Evolutionary conservation across 345 rosid species (phyloP).

Genomic region (Pugionium dolabratum): DNA sequence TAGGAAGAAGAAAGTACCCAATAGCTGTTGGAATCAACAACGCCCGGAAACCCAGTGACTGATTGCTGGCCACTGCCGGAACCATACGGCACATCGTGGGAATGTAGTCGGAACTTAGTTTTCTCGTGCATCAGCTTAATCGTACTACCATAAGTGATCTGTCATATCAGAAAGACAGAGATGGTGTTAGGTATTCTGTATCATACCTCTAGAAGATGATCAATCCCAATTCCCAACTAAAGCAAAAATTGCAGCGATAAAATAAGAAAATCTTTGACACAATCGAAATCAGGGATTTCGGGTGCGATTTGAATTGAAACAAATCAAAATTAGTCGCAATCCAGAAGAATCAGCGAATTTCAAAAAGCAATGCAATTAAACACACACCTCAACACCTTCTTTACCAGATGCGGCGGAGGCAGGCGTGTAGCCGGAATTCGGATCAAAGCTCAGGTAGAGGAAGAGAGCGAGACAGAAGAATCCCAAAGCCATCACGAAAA

Average conservation of each 20-base stretch:
- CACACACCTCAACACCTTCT: constrained; percentile 71
- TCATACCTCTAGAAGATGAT: neutral
- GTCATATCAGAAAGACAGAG: constrained; percentile 11
- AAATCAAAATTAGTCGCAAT: neutral
- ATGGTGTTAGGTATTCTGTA: neutral
- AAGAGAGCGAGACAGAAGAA: constrained; percentile 67
- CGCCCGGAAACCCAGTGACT: constrained; percentile 82
- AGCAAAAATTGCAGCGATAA: too few relatives aligned
- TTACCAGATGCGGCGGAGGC: constrained; percentile 61
- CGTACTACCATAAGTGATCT: constrained; percentile 88
- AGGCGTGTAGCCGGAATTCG: constrained; percentile 50
- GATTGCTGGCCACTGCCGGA: constrained; percentile 99
- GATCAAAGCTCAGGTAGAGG: constrained; percentile 65
- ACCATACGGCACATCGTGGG: constrained; percentile 97
- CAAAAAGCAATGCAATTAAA: neutral
- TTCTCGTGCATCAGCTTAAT: constrained; percentile 92
- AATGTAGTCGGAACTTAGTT: constrained; percentile 80
- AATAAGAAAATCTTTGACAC: neutral
- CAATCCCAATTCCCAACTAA: neutral
- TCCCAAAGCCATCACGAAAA: constrained; percentile 68
- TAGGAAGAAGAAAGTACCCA: constrained; percentile 58
- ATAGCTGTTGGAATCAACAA: constrained; percentile 92
- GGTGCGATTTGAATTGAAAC: neutral
- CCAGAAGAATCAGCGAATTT: neutral
- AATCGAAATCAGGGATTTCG: neutral